phyloP scores from a whole-genome alignment of 176 grass and related monocot species.

The Calamus simplicifolius region DNA sequence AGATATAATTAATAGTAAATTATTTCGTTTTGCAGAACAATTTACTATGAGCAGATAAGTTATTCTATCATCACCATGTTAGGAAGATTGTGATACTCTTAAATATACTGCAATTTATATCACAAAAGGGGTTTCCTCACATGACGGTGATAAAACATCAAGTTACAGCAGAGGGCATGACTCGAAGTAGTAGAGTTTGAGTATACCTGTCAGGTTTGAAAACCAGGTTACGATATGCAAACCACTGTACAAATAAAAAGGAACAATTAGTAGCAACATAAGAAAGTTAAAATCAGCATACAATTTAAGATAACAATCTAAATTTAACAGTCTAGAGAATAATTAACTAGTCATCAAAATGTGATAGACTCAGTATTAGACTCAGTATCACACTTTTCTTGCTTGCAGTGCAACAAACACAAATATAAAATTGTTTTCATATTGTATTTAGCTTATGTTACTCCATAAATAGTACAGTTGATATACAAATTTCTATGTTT shows the following conservation, averaged over 20 bases:
- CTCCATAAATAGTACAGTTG: no score
- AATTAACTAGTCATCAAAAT: no score
- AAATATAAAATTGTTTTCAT: neutral
- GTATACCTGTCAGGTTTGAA: conserved; percentile 82
- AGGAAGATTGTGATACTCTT: neutral
- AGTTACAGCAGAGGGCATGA: neutral
- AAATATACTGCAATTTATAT: neutral
- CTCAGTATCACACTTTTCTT: no score
- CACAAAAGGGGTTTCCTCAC: neutral
- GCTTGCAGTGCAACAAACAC: neutral
- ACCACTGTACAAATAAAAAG: conserved; percentile 64
- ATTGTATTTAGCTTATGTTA: no score
- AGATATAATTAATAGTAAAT: no score
- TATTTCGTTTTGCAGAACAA: no score
- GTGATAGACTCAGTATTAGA: no score
- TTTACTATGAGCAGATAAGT: no score
- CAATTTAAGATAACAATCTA: neutral
- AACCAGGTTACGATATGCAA: conserved; percentile 78
- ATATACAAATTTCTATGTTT: no score
- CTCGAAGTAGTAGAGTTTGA: neutral
- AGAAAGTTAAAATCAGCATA: neutral
- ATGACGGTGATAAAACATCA: neutral
- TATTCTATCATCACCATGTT: no score
- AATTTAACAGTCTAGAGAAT: neutral
- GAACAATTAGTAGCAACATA: conserved; percentile 3